Conservation (phyloP, 768 basidiomycete species). For the Russula abietina region DNA sequence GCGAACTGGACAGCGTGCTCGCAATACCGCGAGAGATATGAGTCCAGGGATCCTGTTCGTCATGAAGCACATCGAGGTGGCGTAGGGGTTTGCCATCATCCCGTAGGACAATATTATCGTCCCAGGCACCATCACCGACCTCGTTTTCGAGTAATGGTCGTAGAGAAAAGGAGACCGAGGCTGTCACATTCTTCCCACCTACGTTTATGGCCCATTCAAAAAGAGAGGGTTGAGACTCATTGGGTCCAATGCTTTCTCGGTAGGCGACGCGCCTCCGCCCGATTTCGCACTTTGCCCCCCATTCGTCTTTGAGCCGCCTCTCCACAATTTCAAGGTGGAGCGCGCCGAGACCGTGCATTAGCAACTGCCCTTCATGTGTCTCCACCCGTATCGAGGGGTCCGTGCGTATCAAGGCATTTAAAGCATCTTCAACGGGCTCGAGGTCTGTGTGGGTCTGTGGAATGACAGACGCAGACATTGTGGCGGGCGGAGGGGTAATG, state of each 20-base stretch:
- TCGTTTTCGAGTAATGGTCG: constrained; percentile 51
- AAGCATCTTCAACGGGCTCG: constrained; percentile 68
- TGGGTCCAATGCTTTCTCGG: constrained; percentile 49
- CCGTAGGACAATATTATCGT: constrained; percentile 68
- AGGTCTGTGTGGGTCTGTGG: constrained; percentile 77
- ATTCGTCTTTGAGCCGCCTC: constrained; percentile 73
- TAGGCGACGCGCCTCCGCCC: constrained; percentile 75
- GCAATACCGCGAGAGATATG: constrained; percentile 64
- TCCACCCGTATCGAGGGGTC: constrained; percentile 86
- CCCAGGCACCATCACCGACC: constrained; percentile 63
- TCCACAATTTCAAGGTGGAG: constrained; percentile 88
- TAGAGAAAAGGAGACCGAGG: constrained; percentile 51
- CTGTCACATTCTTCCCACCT: constrained; percentile 47
- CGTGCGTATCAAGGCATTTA: constrained; percentile 68
- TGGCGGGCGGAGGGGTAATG: constrained; percentile 72
- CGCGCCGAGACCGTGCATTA: constrained; percentile 78
- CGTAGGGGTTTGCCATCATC: constrained; percentile 45
- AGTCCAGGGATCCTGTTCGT: constrained; percentile 39
- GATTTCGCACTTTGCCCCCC: constrained; percentile 70
- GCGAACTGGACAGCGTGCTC: constrained; percentile 69
- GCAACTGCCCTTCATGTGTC: constrained; percentile 72
- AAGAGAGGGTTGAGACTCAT: constrained; percentile 27
- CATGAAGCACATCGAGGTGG: constrained; percentile 44
- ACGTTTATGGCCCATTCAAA: constrained; percentile 60
- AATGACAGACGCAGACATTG: constrained; percentile 78